Conservation (phyloP, 2,329 filamentous ascomycete species). For the Scedosporium dehoogii region DNA sequence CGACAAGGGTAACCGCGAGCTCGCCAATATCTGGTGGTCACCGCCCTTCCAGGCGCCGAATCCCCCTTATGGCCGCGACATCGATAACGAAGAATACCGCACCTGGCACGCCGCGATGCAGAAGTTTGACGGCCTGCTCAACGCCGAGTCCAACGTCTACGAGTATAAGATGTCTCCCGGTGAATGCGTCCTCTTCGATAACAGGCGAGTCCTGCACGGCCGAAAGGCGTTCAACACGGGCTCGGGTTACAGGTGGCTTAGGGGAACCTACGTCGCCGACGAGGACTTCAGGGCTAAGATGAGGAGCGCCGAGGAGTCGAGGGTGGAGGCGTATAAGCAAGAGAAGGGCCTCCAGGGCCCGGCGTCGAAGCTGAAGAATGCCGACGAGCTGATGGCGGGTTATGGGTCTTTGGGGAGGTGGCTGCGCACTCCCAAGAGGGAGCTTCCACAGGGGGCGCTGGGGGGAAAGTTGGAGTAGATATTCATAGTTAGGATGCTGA, state of each 20-base stretch:
- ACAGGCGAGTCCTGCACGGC: slow-evolving; percentile 76
- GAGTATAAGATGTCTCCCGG: slow-evolving; percentile 67
- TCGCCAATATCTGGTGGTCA: slow-evolving; percentile 46
- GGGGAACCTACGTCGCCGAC: slow-evolving; percentile 69
- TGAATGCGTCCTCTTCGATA: slow-evolving; percentile 91
- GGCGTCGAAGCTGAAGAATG: background rate
- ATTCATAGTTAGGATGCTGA: background rate
- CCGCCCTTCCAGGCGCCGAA: slow-evolving; percentile 67
- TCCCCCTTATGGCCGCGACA: slow-evolving; percentile 13
- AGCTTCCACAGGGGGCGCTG: background rate
- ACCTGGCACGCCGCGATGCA: slow-evolving; percentile 39
- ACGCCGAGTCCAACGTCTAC: slow-evolving; percentile 48
- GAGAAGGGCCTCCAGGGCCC: slow-evolving; percentile 7
- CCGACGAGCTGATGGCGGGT: slow-evolving; percentile 5
- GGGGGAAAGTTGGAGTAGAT: slow-evolving; percentile 1
- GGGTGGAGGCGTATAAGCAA: slow-evolving; percentile 7
- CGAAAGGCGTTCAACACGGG: slow-evolving; percentile 61
- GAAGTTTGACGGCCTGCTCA: slow-evolving; percentile 49
- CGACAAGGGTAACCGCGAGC: slow-evolving; percentile 8
- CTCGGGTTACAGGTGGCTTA: slow-evolving; percentile 66
- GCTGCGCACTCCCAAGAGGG: slow-evolving; percentile 2
- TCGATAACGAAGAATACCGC: slow-evolving; percentile 13
- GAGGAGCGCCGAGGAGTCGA: slow-evolving; percentile 8
- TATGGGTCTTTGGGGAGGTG: slow-evolving; percentile 4
- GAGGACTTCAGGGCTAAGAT: slow-evolving; percentile 30